Evolutionary conservation across 768 basidiomycete species (phyloP).

Genomic region (Auricularia sp.): DNA sequence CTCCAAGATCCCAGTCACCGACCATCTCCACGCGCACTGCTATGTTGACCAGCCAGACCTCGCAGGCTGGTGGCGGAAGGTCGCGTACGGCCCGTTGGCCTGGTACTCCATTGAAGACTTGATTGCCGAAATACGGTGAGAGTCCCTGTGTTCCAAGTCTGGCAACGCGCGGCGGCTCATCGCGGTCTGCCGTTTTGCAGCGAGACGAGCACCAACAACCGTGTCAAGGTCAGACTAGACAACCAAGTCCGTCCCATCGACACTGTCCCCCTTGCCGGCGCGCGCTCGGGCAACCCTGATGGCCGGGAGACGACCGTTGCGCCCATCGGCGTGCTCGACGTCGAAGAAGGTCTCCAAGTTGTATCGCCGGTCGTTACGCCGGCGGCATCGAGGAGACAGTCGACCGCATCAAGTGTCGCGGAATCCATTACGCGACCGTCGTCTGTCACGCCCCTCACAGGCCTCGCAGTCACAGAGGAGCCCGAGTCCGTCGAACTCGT

Average conservation of each 20-base stretch:
- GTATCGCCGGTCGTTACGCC: neutral
- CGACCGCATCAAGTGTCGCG: neutral
- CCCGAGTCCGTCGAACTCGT: neutral
- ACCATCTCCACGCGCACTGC: conserved; percentile 71
- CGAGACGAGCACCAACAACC: conserved; percentile 73
- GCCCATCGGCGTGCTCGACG: conserved; percentile 34
- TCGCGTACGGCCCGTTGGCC: conserved; percentile 57
- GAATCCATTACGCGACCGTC: neutral
- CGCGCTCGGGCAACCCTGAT: conserved; percentile 53
- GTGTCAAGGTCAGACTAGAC: conserved; percentile 65
- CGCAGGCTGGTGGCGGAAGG: conserved; percentile 62
- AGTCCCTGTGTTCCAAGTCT: conserved; percentile 8
- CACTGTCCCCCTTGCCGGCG: conserved; percentile 59
- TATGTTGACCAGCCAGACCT: conserved; percentile 56
- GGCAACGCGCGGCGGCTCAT: neutral
- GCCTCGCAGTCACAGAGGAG: neutral
- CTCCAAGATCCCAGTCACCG: conserved; percentile 67
- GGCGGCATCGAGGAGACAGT: neutral
- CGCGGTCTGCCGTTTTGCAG: conserved; percentile 28
- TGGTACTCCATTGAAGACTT: conserved; percentile 74
- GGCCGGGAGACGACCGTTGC: conserved; percentile 53
- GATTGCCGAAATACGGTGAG: conserved; percentile 72
- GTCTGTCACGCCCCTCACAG: neutral
- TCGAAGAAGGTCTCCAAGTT: conserved; percentile 27
- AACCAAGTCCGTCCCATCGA: conserved; percentile 63